Evolutionary conservation across 176 grass and related monocot species (phyloP), one percentile per base, ranked within the genome.

Genomic region (Poa annua): DNA sequence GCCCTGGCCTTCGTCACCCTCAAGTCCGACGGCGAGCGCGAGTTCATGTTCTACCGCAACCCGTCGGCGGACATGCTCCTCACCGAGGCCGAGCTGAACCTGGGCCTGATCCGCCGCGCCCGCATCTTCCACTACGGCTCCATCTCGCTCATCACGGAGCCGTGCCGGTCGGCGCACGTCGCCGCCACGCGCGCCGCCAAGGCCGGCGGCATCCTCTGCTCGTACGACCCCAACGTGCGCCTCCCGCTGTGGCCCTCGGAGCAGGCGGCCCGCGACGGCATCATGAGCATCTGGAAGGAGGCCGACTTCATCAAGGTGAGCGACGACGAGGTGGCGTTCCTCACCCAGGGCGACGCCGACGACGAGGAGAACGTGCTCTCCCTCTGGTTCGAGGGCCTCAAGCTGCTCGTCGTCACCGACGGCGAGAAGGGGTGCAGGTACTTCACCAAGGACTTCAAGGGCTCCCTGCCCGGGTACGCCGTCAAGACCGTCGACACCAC

Each of bases 11-110:
- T 98, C 63, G 95, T 98, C 1, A 98, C 95, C 0, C 80, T 98
- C 20, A 94, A 93, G 66, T 45, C 50, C 1, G 81, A 88, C 41
- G 95, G 95, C 20, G 90, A 97, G 83, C 85, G 94, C 8, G 94
- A 97, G 94, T 97, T 97, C 85, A 97, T 97, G 94, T 97, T 97
- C 94, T 97, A 97, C 85, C 88, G 94, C 68, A 97, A 97, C 88
- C 94, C 94, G 0, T 87, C 83, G 12, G 94, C 94, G 0, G 94
- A 97, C 81, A 97, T 97, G 94, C 92, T 97, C 0, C 94, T 97
- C 2, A 89, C 88, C 0, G 92, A 95, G 39, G 70, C 81, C 0
- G 95, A 98, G 88, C 95, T 98, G 11, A 90, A 98, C 85, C 35
- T 95, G 2, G 85, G 67, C 77, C 86, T 98, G 1, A 93, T 98